Evolutionary conservation across 2,329 filamentous ascomycete species (phyloP), one percentile per base, ranked within the genome.

Genomic region (Rhinocladiella similis): DNA sequence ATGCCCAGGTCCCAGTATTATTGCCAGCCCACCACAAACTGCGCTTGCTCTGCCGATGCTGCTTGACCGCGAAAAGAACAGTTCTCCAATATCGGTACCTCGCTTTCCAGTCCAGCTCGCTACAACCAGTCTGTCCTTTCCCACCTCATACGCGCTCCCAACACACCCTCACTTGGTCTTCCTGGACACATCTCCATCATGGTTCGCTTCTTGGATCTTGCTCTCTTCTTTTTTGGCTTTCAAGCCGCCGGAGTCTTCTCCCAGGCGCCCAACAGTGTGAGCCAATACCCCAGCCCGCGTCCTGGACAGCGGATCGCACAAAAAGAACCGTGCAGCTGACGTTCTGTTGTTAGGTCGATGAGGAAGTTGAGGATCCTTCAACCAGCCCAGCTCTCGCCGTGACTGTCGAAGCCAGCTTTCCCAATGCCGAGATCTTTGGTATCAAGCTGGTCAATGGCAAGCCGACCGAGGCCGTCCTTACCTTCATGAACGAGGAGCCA

Each of bases 401-500:
- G 63, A 74, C 75, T 52, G 77, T 84, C 61, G 75, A 78, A 50
- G 77, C 83, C 56, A 78, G 79, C 33, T 87, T 87, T 74, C 84
- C 84, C 27, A 74, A 83, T 63, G 78, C 82, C 56, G 90, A 95
- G 78, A 87, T 96, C 75, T 94, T 97, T 67, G 94, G 93, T 68
- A 86, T 97, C 67, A 96, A 96, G 83, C 86, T 97, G 66, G 84
- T 97, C 80, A 99, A 99, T 72, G 91, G 91, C 69, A 87, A 88
- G 64, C 85, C 91, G 41, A 96, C 91, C 62, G 85, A 89, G 73
- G 88, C 91, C 35, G 76, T 95, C 52, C 78, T 99, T 67, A 86
- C 91, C 68, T 81, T 99, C 72, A 83, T 81, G 72, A 99, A 99
- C 80, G 80, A 90, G 60, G 94, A 99, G 76, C 80, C 83, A 12